Conservation (phyloP, 306 rosid genomes). For the Purshia tridentata region DNA sequence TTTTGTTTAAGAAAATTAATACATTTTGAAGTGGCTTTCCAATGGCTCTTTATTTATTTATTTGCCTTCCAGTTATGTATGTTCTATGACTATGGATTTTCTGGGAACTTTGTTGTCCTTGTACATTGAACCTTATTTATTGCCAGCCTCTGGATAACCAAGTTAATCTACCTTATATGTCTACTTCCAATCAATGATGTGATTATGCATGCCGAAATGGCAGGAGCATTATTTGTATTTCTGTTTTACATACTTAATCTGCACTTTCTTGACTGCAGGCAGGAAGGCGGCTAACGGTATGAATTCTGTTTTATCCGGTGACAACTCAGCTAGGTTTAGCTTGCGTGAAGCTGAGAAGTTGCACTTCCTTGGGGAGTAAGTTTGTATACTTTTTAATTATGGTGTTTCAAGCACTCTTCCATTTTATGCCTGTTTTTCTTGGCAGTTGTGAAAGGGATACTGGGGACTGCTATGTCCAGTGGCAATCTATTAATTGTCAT, state of each 20-base stretch:
- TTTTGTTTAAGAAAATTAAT: not conserved
- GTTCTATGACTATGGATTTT: not conserved
- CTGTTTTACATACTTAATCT: constrained; percentile 22
- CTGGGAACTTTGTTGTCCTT: not conserved
- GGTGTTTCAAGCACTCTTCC: constrained; percentile 9
- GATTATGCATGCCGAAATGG: not conserved
- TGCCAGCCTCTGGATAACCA: not conserved
- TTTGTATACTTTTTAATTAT: constrained; percentile 1
- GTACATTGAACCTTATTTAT: not conserved
- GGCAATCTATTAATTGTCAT: not conserved
- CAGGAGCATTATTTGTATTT: not conserved
- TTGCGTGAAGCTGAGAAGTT: constrained; percentile 64
- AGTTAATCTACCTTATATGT: not conserved
- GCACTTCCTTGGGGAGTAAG: constrained; percentile 69
- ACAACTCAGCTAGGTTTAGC: constrained; percentile 65
- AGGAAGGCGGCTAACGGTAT: constrained; percentile 38
- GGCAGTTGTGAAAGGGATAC: not conserved
- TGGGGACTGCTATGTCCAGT: not conserved
- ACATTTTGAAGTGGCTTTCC: not conserved
- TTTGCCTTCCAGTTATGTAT: not conserved
- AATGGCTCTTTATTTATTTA: not conserved
- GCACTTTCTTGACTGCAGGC: constrained; percentile 38
- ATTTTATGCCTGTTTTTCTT: not conserved
- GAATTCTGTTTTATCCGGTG: constrained; percentile 38
- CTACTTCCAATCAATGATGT: constrained; percentile 5